These are phyloP conservation scores for Pythium monospermum DNA, from an alignment of 352 stramenopile genomes.

Conservation along the genomic window DNA sequence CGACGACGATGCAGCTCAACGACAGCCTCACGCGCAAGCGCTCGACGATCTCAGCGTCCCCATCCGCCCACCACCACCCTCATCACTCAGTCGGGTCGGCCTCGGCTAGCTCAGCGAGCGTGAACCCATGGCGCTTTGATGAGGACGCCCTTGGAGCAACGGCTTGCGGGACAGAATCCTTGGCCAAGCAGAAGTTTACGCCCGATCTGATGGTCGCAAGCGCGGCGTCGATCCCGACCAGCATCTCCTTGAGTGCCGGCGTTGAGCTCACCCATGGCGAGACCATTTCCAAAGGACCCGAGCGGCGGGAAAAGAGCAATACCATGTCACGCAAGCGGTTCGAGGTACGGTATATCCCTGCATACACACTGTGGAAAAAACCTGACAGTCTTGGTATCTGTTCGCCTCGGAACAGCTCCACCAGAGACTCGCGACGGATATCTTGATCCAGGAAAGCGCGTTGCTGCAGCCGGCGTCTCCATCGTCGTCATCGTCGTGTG, in stretches of 20 bases:
- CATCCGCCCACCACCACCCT: background rate
- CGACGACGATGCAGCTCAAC: slow-evolving; percentile 1
- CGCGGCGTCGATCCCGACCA: slow-evolving; percentile 9
- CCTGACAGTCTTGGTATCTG: no score
- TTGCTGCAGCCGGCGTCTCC: slow-evolving; percentile 1
- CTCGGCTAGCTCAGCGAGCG: background rate
- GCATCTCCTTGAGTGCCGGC: slow-evolving; percentile 29
- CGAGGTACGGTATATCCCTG: slow-evolving; percentile 27
- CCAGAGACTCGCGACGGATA: slow-evolving; percentile 45
- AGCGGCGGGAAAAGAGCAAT: slow-evolving; percentile 29
- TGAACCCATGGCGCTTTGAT: slow-evolving; percentile 17
- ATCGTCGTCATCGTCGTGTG: background rate
- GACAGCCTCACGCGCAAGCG: slow-evolving; percentile 14
- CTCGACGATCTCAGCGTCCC: background rate
- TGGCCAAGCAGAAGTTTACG: background rate
- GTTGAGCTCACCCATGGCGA: slow-evolving; percentile 44
- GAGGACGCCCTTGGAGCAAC: no score
- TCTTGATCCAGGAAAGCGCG: slow-evolving; percentile 30
- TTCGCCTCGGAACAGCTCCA: slow-evolving; percentile 52
- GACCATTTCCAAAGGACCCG: slow-evolving; percentile 30
- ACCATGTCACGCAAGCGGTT: slow-evolving; percentile 73
- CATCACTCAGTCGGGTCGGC: slow-evolving; percentile 1
- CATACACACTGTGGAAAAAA: no score
- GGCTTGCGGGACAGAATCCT: no score
- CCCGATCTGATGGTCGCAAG: slow-evolving; percentile 21